Base-by-base conservation (phyloP, 1,139 yeast genomes). In the Taphrina confusa region DNA sequence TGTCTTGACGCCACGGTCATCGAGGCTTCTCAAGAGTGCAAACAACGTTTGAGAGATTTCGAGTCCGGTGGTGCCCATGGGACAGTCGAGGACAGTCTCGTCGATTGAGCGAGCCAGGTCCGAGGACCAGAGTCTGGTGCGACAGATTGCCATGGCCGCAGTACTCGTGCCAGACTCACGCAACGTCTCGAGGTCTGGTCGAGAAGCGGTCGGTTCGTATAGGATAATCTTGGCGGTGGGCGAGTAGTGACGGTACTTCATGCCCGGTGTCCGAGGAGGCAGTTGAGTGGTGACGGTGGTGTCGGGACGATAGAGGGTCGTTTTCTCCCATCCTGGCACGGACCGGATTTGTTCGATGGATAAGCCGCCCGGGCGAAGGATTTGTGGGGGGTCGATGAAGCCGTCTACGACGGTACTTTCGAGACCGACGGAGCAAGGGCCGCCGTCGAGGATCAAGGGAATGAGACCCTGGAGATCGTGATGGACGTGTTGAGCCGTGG, bases 331-430 rank as follows among this genome's bases (percentile, higher is more conserved):
- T 0, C 95, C 96, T 0, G 95, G 95, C 37, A 73, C 73, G 54
- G 72, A 63, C 54, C 76, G 74, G 36, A 92, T 83, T 44, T 87
- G 84, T 67, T 92, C 97, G 12, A 87, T 74, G 5, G 92, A 82
- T 4, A 92, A 80, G 1, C 98, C 98, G 1, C 98, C 98, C 0
- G 98, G 98, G 66, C 98, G 80, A 47, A 92, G 76, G 18, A 92
- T 73, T 82, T 87, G 82, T 2, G 98, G 98, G 0, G 97, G 97
- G 12, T 72, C 66, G 20, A 83, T 82, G 18, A 91, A 76, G 0
- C 98, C 98, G 71, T 92, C 97, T 0, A 92, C 82, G 1, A 92
- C 98, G 0, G 97, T 91, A 40, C 94, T 84, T 69, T 92, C 98
- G 0, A 92, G 85, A 0, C 98, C 98, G 8, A 92, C 95, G n/a